These are phyloP conservation scores for Berberis thunbergii DNA, from an alignment of 164 flowering plant species.

Conservation along the genomic window DNA sequence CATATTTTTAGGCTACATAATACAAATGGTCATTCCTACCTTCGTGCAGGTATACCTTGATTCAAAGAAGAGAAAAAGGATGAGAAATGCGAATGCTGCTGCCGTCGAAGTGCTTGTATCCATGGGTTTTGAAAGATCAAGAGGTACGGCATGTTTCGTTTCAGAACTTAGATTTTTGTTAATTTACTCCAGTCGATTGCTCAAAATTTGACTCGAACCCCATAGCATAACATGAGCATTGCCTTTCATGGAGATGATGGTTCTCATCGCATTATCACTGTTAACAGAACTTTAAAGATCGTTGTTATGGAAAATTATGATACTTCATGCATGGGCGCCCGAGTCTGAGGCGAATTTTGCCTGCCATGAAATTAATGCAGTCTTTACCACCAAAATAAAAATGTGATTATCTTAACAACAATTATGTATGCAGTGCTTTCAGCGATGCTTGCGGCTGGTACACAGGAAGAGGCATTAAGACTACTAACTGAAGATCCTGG, in stretches of 20 bases:
- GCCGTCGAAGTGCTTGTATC: constrained; percentile 46
- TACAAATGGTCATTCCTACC: neutral
- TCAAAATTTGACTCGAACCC: neutral
- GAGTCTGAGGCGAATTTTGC: neutral
- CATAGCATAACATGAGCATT: too few species aligned
- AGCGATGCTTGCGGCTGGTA: constrained; percentile 39
- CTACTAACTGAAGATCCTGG: constrained; percentile 25
- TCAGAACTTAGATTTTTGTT: neutral
- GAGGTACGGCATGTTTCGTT: constrained; percentile 29
- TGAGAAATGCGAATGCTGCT: constrained; percentile 19
- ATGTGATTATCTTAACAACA: neutral
- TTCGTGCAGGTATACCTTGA: constrained; percentile 48
- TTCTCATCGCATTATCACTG: too few species aligned
- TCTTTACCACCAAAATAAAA: neutral
- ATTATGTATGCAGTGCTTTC: constrained; percentile 34
- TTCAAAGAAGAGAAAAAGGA: constrained; percentile 58
- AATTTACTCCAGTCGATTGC: neutral
- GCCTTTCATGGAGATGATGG: too few species aligned
- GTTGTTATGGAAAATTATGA: too few species aligned
- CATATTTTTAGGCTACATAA: neutral
- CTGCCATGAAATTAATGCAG: neutral
- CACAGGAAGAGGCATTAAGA: constrained; percentile 36
- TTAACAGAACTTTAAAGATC: too few species aligned
- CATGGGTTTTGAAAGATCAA: constrained; percentile 77
- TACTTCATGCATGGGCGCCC: neutral